Evolutionary conservation across 768 basidiomycete genomes (phyloP), one percentile per base, ranked within the genome.

Genomic region (Scleroderma citrinum): DNA sequence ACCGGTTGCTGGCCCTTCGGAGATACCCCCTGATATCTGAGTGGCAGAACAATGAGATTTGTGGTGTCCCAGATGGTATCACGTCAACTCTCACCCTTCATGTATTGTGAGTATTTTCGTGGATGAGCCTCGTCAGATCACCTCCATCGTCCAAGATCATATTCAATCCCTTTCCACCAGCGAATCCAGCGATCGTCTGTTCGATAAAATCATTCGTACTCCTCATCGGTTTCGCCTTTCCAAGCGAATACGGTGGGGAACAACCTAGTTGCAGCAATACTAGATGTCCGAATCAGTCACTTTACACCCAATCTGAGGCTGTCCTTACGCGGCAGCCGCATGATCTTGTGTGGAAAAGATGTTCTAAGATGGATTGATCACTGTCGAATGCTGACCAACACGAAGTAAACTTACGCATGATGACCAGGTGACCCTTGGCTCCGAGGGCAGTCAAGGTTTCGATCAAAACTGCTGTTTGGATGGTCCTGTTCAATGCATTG

Each of bases 291-390:
- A 31, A 13, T 58, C 34, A 55, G 19, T 4, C 30, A 44, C 17
- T 20, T 17, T 30, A 44, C 30, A 32, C 17, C 17, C n/a, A 16
- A 26, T 31, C 30, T 35, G 38, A 50, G 10, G 37, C 3, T 17
- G 17, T 14, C 78, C 85, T 63, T 68, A 91, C 87, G 91, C 96
- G 57, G 96, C 88, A 46, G 96, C 96, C 47, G 96, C 96, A 72
- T 99, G 96, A 69, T 99, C 96, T 73, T 99, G 96, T 45, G 96
- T 99, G 44, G 96, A 98, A 76, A 95, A 99, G 69, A 99, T 99
- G 76, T 99, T 96, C 91, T 92, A 53, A 31, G 62, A 26, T 32
- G 38, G 38, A 48, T 32, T 34, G 7, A 17, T 51, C 21, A 58
- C 34, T 10, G 8, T 13, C 21, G 40, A 47, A 37, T 35, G 11